Evolutionary conservation across 495 filamentous ascomycete genomes (phyloP).

Genomic region (Lepraria neglecta): DNA sequence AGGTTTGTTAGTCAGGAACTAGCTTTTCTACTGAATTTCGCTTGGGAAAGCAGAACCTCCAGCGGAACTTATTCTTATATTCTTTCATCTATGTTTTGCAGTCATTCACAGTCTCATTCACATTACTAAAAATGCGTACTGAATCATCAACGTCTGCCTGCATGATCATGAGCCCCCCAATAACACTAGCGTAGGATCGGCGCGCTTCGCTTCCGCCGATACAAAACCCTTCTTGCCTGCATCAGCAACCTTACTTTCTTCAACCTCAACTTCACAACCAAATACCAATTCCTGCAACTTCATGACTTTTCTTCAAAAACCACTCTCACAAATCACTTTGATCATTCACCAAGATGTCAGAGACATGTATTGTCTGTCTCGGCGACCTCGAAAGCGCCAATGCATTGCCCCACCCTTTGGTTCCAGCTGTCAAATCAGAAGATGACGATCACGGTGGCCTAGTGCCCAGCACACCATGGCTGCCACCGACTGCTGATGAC

Average conservation of each 20-base stretch:
- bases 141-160: slow-evolving; percentile 9
- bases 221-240: slow-evolving; percentile 6
- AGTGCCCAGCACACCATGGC: slow-evolving; percentile 34
- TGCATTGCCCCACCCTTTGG: slow-evolving; percentile 43
- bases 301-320: slow-evolving; percentile 21
- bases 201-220: slow-evolving; percentile 4
- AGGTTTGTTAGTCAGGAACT: not conserved
- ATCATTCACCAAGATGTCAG: slow-evolving; percentile 56
- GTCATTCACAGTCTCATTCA: not conserved
- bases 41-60: not conserved
- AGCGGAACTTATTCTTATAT: not conserved
- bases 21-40: slow-evolving; percentile 2
- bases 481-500: slow-evolving; percentile 28
- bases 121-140: not conserved
- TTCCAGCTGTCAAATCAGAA: slow-evolving; percentile 45
- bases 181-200: slow-evolving; percentile 1
- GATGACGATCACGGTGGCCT: slow-evolving; percentile 34
- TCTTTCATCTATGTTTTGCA: not conserved
- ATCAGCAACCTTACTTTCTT: slow-evolving; percentile 8
- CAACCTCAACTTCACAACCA: slow-evolving; percentile 19
- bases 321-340: slow-evolving; percentile 5
- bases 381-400: slow-evolving; percentile 66
- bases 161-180: slow-evolving; percentile 2
- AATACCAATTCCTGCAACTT: slow-evolving; percentile 17
- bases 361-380: slow-evolving; percentile 94